These are phyloP conservation scores for Exophiala spinifera DNA, from an alignment of 2,329 filamentous ascomycete species.

Conservation along the genomic window DNA sequence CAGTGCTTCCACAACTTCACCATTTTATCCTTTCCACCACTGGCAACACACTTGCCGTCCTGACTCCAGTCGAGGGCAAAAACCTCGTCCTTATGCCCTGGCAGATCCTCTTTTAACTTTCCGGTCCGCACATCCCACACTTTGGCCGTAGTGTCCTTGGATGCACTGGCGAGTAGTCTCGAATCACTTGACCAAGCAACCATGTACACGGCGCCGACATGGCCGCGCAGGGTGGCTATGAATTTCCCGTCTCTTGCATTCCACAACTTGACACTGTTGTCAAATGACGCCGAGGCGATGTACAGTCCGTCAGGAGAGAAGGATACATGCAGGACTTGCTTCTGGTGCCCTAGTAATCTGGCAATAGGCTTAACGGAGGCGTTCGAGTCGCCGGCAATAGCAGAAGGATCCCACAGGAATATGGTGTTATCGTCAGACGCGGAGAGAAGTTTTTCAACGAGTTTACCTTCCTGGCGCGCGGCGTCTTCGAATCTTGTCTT, in stretches of 20 bases:
- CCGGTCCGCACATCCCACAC: constrained; percentile 88
- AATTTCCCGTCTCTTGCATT: constrained; percentile 77
- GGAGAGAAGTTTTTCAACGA: constrained; percentile 81
- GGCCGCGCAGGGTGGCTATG: constrained; percentile 80
- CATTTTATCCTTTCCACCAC: constrained; percentile 86
- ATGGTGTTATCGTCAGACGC: constrained; percentile 96
- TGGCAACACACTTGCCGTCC: constrained; percentile 82
- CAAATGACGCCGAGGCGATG: constrained; percentile 85
- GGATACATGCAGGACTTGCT: constrained; percentile 91
- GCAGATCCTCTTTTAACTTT: constrained; percentile 78
- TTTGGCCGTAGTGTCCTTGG: constrained; percentile 90
- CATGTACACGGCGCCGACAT: constrained; percentile 89
- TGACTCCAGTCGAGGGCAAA: constrained; percentile 94
- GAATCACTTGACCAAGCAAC: constrained; percentile 91
- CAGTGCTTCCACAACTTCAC: constrained; percentile 64
- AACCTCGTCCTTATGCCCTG: constrained; percentile 88
- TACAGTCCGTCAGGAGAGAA: constrained; percentile 87
- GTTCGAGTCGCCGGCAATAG: constrained; percentile 25
- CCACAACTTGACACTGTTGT: constrained; percentile 95
- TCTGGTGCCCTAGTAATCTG: constrained; percentile 90
- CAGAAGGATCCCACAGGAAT: constrained; percentile 84
- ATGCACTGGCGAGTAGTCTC: constrained; percentile 78
- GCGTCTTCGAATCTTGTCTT: constrained; percentile 82
- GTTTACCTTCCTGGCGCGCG: constrained; percentile 68
- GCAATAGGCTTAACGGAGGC: constrained; percentile 77